These are phyloP conservation scores for Macrophomina tecta DNA, from an alignment of 2,329 filamentous ascomycete genomes.

Conservation along the genomic window DNA sequence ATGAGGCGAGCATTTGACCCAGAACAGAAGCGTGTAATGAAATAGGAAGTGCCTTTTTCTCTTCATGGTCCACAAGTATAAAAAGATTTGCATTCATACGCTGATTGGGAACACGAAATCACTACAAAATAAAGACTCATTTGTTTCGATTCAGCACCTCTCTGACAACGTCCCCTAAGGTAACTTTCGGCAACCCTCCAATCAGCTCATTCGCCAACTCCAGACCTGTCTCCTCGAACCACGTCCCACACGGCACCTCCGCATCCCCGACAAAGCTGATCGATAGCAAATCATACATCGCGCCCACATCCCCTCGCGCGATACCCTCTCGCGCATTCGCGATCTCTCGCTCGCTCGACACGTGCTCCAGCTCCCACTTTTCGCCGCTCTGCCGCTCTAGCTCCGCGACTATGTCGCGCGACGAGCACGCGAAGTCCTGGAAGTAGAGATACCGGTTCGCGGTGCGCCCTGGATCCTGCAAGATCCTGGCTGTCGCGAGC, in stretches of 20 bases:
- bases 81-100: too few relatives aligned
- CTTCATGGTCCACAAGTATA: background rate
- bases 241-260: constrained; percentile 32
- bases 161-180: constrained; percentile 34
- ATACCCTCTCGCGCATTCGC: constrained; percentile 22
- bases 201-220: constrained; percentile 36
- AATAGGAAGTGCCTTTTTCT: background rate
- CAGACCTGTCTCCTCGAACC: constrained; percentile 32
- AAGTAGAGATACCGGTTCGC: constrained; percentile 37
- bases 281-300: constrained; percentile 33
- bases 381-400: constrained; percentile 32
- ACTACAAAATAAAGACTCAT: too few relatives aligned
- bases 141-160: constrained; percentile 27
- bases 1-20: too few relatives aligned
- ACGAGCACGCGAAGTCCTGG: constrained; percentile 33
- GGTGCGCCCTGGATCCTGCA: constrained; percentile 20
- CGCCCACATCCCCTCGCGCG: constrained; percentile 33
- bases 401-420: constrained; percentile 30
- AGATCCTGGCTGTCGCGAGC: constrained; percentile 31
- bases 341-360: constrained; percentile 28
- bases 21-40: too few relatives aligned
- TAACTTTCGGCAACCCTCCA: constrained; percentile 31
- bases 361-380: constrained; percentile 31
- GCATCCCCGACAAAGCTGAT: constrained; percentile 35
- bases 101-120: too few relatives aligned